A percentile compares a stretch with the other conserved stretches of the same genome.
Conservation (phyloP, 2,329 filamentous ascomycete species). For the Penicillium sp. region DNA sequence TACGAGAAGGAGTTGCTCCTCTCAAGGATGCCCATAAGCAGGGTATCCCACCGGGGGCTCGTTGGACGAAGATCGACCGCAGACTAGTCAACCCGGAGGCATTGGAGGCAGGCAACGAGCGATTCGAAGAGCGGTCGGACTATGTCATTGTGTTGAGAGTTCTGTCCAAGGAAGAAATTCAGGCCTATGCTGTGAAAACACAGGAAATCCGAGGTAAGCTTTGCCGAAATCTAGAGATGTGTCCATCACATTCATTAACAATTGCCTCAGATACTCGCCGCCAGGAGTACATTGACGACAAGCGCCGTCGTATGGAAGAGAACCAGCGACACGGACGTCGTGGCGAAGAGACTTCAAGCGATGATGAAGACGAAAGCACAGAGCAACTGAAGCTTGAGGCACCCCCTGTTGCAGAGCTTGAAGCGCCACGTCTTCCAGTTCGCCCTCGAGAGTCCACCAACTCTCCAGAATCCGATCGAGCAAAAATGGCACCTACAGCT, state of each 20-base stretch:
- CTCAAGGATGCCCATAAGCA: slow-evolving; percentile 77
- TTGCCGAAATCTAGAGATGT: background rate
- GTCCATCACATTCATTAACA: slow-evolving; percentile 12
- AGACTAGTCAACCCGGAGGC: slow-evolving; percentile 87
- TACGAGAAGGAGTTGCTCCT: slow-evolving; percentile 89
- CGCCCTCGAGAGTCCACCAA: slow-evolving; percentile 15
- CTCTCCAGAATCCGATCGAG: slow-evolving; percentile 9
- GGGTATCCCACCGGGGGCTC: slow-evolving; percentile 72
- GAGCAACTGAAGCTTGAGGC: slow-evolving; percentile 33
- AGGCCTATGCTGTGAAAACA: slow-evolving; percentile 79
- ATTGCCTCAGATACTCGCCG: slow-evolving; percentile 34
- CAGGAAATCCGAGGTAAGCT: slow-evolving; percentile 72
- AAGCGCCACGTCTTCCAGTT: slow-evolving; percentile 16
- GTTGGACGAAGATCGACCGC: slow-evolving; percentile 91
- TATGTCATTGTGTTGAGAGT: slow-evolving; percentile 92
- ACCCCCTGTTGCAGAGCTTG: slow-evolving; percentile 15
- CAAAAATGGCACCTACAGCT: slow-evolving; percentile 5
- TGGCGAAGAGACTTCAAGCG: slow-evolving; percentile 33
- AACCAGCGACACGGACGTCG: slow-evolving; percentile 36
- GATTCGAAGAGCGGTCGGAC: slow-evolving; percentile 87
- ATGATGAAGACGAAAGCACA: slow-evolving; percentile 38
- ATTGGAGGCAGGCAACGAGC: slow-evolving; percentile 79
- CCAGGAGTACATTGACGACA: slow-evolving; percentile 35
- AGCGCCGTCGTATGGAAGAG: slow-evolving; percentile 44
- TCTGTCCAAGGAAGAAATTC: slow-evolving; percentile 82